These are phyloP conservation scores for Meyerozyma guilliermondii DNA, from an alignment of 1,139 yeast genomes.

Conservation along the genomic window DNA sequence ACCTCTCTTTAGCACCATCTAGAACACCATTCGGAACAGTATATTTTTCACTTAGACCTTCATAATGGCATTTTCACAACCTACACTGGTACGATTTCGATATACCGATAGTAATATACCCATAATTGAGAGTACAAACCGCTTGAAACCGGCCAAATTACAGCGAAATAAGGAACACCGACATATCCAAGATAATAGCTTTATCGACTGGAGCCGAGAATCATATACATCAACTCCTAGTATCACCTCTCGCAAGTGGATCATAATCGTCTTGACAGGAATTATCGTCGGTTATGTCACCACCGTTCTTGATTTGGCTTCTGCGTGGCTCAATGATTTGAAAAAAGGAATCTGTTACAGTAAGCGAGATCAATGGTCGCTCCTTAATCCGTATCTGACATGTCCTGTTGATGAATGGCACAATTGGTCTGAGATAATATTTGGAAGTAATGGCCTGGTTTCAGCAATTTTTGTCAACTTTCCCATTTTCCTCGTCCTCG, in stretches of 20 bases:
- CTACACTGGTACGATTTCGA: background rate
- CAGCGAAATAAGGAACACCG: no score
- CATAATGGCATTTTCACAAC: background rate
- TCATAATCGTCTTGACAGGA: background rate
- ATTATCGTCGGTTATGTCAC: slow-evolving; percentile 55
- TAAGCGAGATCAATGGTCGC: slow-evolving; percentile 36
- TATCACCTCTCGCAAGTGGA: slow-evolving; percentile 1
- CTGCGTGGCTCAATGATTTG: slow-evolving; percentile 62
- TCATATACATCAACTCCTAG: background rate
- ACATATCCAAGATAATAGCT: background rate
- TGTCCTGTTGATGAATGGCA: slow-evolving; percentile 42
- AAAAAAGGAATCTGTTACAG: slow-evolving; percentile 44
- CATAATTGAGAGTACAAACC: background rate
- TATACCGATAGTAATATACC: background rate
- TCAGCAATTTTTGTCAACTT: slow-evolving; percentile 26
- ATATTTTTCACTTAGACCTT: background rate
- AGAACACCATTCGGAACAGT: no score
- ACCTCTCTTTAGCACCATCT: no score
- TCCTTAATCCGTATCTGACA: slow-evolving; percentile 40
- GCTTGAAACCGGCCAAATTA: background rate
- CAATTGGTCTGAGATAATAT: slow-evolving; percentile 32
- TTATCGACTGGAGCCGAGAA: slow-evolving; percentile 1
- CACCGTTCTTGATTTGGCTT: slow-evolving; percentile 52
- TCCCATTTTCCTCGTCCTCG: slow-evolving; percentile 33
- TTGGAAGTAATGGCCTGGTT: slow-evolving; percentile 15